A percentile compares a stretch with the other conserved stretches of the same genome.
Evolutionary conservation across 2,329 filamentous ascomycete species (phyloP).

Genomic region (Colletotrichum sp.): DNA sequence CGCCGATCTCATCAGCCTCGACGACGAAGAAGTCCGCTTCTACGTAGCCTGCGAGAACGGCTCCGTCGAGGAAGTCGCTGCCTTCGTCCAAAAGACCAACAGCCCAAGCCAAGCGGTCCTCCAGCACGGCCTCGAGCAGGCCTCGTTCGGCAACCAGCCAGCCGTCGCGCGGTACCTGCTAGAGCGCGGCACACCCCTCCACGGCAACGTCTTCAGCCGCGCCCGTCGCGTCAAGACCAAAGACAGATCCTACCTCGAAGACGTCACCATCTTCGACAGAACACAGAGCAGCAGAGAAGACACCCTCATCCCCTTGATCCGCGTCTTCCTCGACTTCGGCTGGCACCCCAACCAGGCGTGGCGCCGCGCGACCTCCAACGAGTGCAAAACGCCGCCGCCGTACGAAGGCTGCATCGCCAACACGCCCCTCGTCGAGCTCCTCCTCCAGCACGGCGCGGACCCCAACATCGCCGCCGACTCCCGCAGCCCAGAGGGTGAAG

Average conservation of each 20-base stretch:
- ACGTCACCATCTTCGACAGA: neutral
- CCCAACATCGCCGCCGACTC: neutral
- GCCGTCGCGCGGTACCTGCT: neutral
- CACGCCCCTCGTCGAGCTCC: neutral
- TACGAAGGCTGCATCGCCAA: neutral
- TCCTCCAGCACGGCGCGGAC: neutral
- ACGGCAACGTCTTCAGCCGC: neutral
- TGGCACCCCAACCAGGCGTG: neutral
- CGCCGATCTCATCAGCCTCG: neutral
- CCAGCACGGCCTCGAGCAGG: neutral
- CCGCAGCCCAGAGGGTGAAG: neutral
- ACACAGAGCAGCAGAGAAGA: neutral
- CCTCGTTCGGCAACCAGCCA: neutral
- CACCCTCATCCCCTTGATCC: neutral
- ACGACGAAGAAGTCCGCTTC: neutral
- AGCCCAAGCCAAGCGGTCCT: neutral
- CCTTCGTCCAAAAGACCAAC: neutral
- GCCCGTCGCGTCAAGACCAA: neutral
- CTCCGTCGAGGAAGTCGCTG: neutral
- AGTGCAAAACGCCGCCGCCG: neutral
- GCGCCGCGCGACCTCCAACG: neutral
- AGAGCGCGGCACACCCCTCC: neutral
- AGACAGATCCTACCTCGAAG: neutral
- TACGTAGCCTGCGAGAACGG: neutral
- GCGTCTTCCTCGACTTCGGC: neutral